phyloP scores from a whole-genome alignment of 371 early-diverging fungal genomes.

The Rhizopus delemar region DNA sequence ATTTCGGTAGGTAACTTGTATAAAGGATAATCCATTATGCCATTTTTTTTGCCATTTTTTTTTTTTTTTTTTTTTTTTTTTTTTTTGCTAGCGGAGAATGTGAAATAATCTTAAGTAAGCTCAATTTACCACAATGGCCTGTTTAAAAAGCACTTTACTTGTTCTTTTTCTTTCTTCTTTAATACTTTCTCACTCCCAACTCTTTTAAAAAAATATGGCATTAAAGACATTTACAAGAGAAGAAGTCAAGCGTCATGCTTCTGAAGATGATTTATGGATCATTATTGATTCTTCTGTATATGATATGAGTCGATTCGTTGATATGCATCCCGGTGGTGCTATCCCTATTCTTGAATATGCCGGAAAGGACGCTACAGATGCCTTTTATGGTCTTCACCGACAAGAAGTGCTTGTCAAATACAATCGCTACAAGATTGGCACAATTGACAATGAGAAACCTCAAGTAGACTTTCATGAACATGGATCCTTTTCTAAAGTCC shows the following conservation, averaged over 20 bases:
- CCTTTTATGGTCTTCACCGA: conserved; percentile 72
- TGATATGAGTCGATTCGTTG: conserved; percentile 86
- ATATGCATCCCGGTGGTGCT: conserved; percentile 87
- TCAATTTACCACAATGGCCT: background rate
- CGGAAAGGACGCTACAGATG: conserved; percentile 74
- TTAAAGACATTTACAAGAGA: conserved; percentile 58
- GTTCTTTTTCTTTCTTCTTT: conserved; percentile 2
- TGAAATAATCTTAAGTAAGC: background rate
- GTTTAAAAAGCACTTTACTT: background rate
- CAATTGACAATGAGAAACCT: conserved; percentile 41
- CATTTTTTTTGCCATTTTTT: too few species aligned
- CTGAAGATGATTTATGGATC: conserved; percentile 86
- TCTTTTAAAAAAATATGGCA: conserved; percentile 10
- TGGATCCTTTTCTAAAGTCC: conserved; percentile 54
- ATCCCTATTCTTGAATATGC: conserved; percentile 67
- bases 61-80: too few species aligned
- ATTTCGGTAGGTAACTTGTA: too few species aligned
- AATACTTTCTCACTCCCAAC: background rate
- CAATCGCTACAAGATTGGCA: conserved; percentile 52
- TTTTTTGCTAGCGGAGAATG: background rate
- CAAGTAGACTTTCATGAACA: conserved; percentile 31
- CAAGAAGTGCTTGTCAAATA: conserved; percentile 66
- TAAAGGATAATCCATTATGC: too few species aligned
- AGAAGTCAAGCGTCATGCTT: conserved; percentile 77
- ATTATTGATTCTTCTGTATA: conserved; percentile 83